Conservation (phyloP, 176 grass and related monocot genomes). For the Hyparrhenia diplandra region DNA sequence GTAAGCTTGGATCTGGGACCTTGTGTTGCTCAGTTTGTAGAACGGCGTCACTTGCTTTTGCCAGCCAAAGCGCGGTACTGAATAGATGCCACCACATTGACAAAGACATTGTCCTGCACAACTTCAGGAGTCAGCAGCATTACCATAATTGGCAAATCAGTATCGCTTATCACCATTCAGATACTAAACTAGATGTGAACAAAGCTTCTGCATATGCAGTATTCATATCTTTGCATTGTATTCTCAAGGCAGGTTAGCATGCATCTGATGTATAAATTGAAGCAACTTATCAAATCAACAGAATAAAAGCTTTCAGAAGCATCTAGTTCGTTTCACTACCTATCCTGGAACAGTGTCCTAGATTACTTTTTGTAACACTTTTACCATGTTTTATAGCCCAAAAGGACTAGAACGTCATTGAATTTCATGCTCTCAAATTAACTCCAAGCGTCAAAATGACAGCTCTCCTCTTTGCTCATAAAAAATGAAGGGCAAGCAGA, state of each 20-base stretch:
- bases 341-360: too few species aligned
- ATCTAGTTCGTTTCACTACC: too few species aligned
- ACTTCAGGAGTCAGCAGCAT: slow-evolving; percentile 13
- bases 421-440: too few species aligned
- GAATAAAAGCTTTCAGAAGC: background rate
- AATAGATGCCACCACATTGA: slow-evolving; percentile 80
- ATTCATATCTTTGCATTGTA: background rate
- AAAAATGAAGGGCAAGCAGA: too few species aligned
- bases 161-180: slow-evolving; percentile 7
- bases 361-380: too few species aligned
- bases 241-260: background rate
- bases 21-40: slow-evolving; percentile 88
- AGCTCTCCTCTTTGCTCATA: too few species aligned
- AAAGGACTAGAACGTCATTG: too few species aligned
- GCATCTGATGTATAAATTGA: background rate
- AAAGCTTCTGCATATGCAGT: background rate
- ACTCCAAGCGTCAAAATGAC: too few species aligned
- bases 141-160: background rate
- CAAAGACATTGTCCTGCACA: slow-evolving; percentile 86
- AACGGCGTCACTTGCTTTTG: slow-evolving; percentile 67
- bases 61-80: slow-evolving; percentile 69
- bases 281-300: background rate
- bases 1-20: slow-evolving; percentile 82
- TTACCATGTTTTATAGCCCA: too few species aligned
- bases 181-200: background rate